Percentiles rank a stretch among this genome's conserved stretches.
Evolutionary conservation across 2,329 filamentous ascomycete species (phyloP).

Genomic region (Tympanopsis confertula): DNA sequence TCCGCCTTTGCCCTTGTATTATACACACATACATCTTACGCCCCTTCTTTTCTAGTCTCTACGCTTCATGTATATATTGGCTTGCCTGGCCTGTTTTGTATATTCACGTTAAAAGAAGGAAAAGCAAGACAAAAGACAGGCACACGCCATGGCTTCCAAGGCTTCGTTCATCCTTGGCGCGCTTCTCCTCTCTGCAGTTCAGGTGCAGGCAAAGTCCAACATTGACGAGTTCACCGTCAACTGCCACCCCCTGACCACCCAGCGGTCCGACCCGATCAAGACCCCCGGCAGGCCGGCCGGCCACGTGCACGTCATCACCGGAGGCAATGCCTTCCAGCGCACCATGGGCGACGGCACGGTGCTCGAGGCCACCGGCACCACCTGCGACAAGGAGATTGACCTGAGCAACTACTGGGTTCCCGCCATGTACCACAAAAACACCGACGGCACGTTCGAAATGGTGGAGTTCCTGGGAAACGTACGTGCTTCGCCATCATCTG

Average conservation of each 20-base stretch:
- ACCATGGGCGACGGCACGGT: conserved; percentile 6
- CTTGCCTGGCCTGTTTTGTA: too few species aligned
- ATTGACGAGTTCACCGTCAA: conserved; percentile 4
- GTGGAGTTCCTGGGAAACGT: conserved; percentile 5
- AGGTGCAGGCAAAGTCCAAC: too few species aligned
- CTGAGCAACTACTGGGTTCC: conserved; percentile 9
- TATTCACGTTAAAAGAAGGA: too few species aligned
- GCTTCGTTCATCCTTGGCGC: too few species aligned
- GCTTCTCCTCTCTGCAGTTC: too few species aligned
- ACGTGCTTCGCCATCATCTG: conserved; percentile 1
- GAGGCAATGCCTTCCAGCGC: conserved; percentile 9
- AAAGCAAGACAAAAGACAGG: too few species aligned
- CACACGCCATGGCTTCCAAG: too few species aligned
- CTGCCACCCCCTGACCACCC: conserved; percentile 5
- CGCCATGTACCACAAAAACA: conserved; percentile 6
- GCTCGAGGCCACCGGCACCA: conserved; percentile 7
- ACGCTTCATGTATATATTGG: too few species aligned
- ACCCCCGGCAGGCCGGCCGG: conserved; percentile 6
- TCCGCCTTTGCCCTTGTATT: too few species aligned
- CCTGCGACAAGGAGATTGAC: conserved; percentile 8
- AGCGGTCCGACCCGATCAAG: conserved; percentile 7
- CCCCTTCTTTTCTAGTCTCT: too few species aligned
- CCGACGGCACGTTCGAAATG: conserved; percentile 6
- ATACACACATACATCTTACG: too few species aligned
- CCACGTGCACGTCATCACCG: conserved; percentile 10